Percentiles rank a stretch among this genome's conserved stretches.
These are phyloP conservation scores for Colletotrichum sp. DNA, from an alignment of 2,329 filamentous ascomycete species.

Conservation along the genomic window DNA sequence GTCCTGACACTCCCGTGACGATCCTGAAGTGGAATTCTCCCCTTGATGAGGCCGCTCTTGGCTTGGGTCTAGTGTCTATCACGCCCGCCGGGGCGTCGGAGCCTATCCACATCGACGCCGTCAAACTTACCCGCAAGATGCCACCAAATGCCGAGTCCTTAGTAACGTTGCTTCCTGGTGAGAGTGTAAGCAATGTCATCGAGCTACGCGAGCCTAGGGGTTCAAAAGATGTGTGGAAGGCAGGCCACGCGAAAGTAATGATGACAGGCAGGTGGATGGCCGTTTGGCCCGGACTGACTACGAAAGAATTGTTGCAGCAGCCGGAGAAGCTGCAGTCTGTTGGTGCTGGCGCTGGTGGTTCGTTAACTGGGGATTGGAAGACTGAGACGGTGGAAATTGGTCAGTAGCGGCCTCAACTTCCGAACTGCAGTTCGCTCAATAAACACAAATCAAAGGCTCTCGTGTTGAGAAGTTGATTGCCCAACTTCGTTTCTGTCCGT, in stretches of 20 bases:
- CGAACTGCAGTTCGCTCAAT: neutral
- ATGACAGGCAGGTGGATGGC: constrained; percentile 43
- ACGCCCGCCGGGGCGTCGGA: constrained; percentile 34
- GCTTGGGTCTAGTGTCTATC: constrained; percentile 45
- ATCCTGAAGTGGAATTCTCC: constrained; percentile 49
- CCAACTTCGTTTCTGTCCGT: too few species aligned
- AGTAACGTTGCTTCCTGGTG: constrained; percentile 42
- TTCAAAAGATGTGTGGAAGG: constrained; percentile 35
- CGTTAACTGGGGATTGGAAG: constrained; percentile 1
- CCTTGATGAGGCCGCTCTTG: constrained; percentile 43
- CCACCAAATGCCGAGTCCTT: constrained; percentile 43
- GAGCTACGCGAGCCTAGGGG: constrained; percentile 39
- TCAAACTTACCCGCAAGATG: constrained; percentile 45
- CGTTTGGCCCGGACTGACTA: constrained; percentile 31
- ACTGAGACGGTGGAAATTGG: neutral
- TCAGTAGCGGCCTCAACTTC: neutral
- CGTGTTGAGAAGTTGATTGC: too few species aligned
- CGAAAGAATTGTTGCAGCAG: neutral
- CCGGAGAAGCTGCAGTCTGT: constrained; percentile 3
- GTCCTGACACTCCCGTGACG: constrained; percentile 37
- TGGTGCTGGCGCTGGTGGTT: neutral
- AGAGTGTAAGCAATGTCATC: constrained; percentile 37
- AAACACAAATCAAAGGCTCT: neutral
- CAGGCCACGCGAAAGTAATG: constrained; percentile 32
- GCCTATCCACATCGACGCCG: constrained; percentile 38